Percentiles rank a stretch among this genome's conserved stretches.
Evolutionary conservation across 306 rosid species (phyloP).

Genomic region (Medicago ruthenica): DNA sequence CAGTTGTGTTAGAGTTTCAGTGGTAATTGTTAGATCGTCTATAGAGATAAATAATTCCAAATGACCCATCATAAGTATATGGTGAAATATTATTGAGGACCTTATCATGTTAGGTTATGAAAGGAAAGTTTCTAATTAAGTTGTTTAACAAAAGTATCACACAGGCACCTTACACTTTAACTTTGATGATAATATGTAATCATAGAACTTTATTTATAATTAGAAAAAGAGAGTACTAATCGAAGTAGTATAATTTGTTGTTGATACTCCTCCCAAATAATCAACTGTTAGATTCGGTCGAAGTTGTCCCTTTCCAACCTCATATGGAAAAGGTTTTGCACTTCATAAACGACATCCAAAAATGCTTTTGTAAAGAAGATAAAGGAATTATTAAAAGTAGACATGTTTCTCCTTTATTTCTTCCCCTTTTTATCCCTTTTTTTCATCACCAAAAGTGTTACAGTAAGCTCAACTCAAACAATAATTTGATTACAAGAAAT

Average conservation of each 20-base stretch:
- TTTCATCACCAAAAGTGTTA: constrained; percentile 35
- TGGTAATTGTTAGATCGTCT: too few relatives aligned
- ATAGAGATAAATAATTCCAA: not conserved
- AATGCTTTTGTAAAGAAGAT: constrained; percentile 50
- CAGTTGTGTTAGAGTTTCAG: too few relatives aligned
- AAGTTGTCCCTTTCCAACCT: constrained; percentile 44
- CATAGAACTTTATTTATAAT: not conserved
- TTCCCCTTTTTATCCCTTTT: not conserved
- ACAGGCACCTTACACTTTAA: constrained; percentile 34
- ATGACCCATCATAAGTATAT: not conserved
- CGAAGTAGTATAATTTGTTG: constrained; percentile 25
- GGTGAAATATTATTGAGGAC: constrained; percentile 10
- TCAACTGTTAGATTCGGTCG: constrained; percentile 27
- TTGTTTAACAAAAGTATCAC: constrained; percentile 42
- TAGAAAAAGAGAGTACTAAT: not conserved
- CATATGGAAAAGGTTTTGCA: constrained; percentile 43
- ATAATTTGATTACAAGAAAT: not conserved
- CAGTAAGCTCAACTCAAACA: constrained; percentile 23
- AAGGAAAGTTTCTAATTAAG: constrained; percentile 29
- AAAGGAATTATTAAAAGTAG: constrained; percentile 31
- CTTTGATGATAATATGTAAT: constrained; percentile 16
- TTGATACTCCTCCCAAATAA: constrained; percentile 13
- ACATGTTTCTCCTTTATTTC: constrained; percentile 12
- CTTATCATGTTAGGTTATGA: constrained; percentile 47
- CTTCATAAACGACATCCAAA: constrained; percentile 45